Evolutionary conservation across 352 stramenopile species (phyloP).

Genomic region (Albugo candida): DNA sequence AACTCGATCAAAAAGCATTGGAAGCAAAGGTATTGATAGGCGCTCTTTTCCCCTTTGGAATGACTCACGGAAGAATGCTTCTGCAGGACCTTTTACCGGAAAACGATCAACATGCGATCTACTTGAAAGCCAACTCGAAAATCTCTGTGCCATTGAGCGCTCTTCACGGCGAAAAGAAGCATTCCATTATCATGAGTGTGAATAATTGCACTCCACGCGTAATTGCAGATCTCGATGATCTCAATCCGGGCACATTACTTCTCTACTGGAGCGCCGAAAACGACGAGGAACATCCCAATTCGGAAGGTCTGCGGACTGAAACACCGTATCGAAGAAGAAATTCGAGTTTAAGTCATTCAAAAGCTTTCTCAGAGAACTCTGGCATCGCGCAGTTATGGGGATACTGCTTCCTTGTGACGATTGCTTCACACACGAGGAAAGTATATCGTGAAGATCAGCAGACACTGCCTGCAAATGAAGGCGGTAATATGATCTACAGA

Average conservation of each 20-base stretch:
- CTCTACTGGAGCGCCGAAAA: constrained; percentile 51
- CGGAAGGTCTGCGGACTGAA: not conserved
- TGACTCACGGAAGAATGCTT: too few species aligned
- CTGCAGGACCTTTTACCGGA: too few species aligned
- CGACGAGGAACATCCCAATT: not conserved
- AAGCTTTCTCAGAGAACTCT: not conserved
- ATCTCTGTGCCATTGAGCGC: constrained; percentile 66
- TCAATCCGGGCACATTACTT: constrained; percentile 41
- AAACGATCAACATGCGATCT: too few species aligned
- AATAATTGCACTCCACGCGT: constrained; percentile 68
- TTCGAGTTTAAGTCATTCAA: too few species aligned
- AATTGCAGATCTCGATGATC: constrained; percentile 42
- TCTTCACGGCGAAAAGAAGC: constrained; percentile 55
- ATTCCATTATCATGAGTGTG: constrained; percentile 73
- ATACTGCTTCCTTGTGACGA: constrained; percentile 76
- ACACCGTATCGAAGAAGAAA: constrained; percentile 7
- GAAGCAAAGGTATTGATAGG: not conserved
- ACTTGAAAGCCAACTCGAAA: constrained; percentile 16
- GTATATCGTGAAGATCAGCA: constrained; percentile 78
- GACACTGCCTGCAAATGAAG: constrained; percentile 26
- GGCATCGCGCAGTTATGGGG: constrained; percentile 9
- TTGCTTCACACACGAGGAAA: constrained; percentile 62
- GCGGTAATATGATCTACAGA: too few species aligned
- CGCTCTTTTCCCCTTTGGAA: too few species aligned
- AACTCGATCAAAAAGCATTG: constrained; percentile 3